Conservation (phyloP, 2,329 filamentous ascomycete species). For the Fusarium avenaceum region DNA sequence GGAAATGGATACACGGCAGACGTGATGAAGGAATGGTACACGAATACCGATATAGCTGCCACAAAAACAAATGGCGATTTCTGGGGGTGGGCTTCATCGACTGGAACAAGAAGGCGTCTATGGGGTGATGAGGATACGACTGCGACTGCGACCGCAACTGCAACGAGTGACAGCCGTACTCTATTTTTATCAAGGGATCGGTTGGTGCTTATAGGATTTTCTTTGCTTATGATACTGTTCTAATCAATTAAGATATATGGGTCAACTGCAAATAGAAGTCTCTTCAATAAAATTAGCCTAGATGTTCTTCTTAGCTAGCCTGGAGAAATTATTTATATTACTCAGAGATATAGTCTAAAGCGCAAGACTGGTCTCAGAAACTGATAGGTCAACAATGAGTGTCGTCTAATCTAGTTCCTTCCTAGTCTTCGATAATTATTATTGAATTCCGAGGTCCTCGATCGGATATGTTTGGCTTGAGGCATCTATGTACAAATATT, state of each 20-base stretch:
- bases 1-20: constrained; percentile 3
- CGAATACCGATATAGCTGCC: neutral
- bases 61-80: neutral
- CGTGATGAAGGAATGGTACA: neutral
- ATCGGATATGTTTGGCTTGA: constrained; percentile 5
- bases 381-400: too few species aligned
- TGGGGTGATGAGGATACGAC: neutral
- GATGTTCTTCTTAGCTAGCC: too few species aligned
- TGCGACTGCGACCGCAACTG: too few species aligned
- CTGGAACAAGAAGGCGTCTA: neutral
- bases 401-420: neutral
- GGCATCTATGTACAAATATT: neutral
- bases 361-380: too few species aligned
- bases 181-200: fast-evolving
- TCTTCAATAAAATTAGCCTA: too few species aligned
- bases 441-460: neutral
- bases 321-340: too few species aligned
- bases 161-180: neutral
- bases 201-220: neutral
- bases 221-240: fast-evolving
- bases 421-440: neutral
- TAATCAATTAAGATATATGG: neutral
- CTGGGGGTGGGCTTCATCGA: constrained; percentile 6
- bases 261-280: too few species aligned
- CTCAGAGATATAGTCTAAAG: too few species aligned